These are phyloP conservation scores for Verticillium nonalfalfae DNA, from an alignment of 2,329 filamentous ascomycete species.

Conservation along the genomic window DNA sequence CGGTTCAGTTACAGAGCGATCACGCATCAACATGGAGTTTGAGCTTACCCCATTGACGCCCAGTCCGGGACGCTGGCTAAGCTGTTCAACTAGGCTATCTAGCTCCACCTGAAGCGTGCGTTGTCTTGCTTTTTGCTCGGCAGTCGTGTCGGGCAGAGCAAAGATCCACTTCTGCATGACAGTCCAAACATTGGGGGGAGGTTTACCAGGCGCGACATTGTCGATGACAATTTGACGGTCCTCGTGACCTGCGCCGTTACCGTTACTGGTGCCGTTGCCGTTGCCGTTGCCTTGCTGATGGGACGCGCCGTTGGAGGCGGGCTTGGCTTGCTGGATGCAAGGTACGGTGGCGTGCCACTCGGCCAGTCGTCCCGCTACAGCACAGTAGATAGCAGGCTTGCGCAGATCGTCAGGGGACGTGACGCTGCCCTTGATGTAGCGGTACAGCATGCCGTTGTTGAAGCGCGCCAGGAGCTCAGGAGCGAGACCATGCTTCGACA, in stretches of 20 bases:
- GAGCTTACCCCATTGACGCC: slow-evolving; percentile 64
- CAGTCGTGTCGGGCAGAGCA: slow-evolving; percentile 69
- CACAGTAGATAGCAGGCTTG: slow-evolving; percentile 68
- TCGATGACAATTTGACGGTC: slow-evolving; percentile 30
- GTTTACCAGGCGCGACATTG: slow-evolving; percentile 57
- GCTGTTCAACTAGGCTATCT: slow-evolving; percentile 58
- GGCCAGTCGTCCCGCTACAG: slow-evolving; percentile 76
- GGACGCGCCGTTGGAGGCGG: slow-evolving; percentile 23
- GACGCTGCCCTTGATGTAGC: slow-evolving; percentile 75
- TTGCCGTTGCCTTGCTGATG: slow-evolving; percentile 21
- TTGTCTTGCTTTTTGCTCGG: slow-evolving; percentile 62
- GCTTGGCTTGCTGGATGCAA: slow-evolving; percentile 37
- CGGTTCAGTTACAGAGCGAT: slow-evolving; percentile 1
- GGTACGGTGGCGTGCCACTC: slow-evolving; percentile 84
- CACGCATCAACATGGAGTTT: neutral
- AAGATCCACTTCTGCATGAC: slow-evolving; percentile 95
- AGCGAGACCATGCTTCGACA: slow-evolving; percentile 77
- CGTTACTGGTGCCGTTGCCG: slow-evolving; percentile 17
- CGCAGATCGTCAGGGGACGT: slow-evolving; percentile 77
- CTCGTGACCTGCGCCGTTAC: slow-evolving; percentile 24
- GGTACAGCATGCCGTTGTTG: slow-evolving; percentile 92
- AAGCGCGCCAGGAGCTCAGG: slow-evolving; percentile 86
- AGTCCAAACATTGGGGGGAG: slow-evolving; percentile 85
- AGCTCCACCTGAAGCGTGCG: slow-evolving; percentile 68
- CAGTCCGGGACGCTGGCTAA: slow-evolving; percentile 72